Base-by-base conservation (phyloP, 202 grass and related monocot species). In the Sporobolus alterniflorus region DNA sequence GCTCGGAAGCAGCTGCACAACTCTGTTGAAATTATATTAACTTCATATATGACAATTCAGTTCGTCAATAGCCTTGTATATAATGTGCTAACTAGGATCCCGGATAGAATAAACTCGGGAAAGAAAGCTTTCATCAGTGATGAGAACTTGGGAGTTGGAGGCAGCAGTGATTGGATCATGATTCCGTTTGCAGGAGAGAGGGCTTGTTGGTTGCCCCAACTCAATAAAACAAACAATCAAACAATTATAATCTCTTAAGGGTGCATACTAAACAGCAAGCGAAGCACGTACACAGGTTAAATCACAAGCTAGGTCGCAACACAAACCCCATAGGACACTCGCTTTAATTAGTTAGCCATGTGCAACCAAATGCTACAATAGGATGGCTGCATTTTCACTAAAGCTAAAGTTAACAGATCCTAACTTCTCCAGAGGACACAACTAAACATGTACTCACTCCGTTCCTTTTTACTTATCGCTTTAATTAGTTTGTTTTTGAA, bases 401-500 rank as follows among this genome's bases (percentile, higher is more conserved):
- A 62, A 52, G 10, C 31, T 68, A 67, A 74, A 8, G 42, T 71
- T 57, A 76, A 64, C 82, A 82, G 11, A 29, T 42, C 26, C 55
- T 81, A 76, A 47, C 36, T 64, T 17, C 29, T 65, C 28, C 26
- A 47, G 17, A 28, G 64, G 46, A 76, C 31, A 55, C 13, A 80
- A 64, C 64, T 74, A 83, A 51, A 44, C 26, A 79, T 90, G 31
- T 82, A n/a, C n/a, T n/a, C n/a, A n/a, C n/a, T n/a, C n/a, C n/a
- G n/a, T n/a, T n/a, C n/a, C n/a, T n/a, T n/a, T n/a, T n/a, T n/a
- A n/a, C n/a, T n/a, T n/a, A n/a, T n/a, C n/a, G n/a, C n/a, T n/a
- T n/a, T n/a, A n/a, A n/a, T n/a, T n/a, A n/a, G n/a, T n/a, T n/a
- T n/a, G n/a, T n/a, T n/a, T n/a, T n/a, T n/a, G n/a, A n/a, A n/a